Conservation (phyloP, 2,329 filamentous ascomycete species). For the Colletotrichum simmondsii region DNA sequence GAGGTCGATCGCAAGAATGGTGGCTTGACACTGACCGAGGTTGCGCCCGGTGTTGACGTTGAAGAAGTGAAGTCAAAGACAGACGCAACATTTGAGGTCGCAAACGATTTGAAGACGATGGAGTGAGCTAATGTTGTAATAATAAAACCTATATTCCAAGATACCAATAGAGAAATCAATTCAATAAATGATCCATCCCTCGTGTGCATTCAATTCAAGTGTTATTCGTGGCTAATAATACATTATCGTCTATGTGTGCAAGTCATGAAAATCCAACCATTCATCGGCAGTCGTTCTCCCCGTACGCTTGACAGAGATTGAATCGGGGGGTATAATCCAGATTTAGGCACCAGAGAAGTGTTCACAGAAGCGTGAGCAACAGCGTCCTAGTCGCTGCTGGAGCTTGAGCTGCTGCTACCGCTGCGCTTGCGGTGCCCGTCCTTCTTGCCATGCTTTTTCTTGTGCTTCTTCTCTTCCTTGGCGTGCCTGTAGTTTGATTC, state of each 20-base stretch:
- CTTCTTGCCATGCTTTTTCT: slow-evolving; percentile 45
- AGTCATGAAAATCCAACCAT: neutral
- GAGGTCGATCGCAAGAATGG: slow-evolving; percentile 73
- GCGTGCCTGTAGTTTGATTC: slow-evolving; percentile 3
- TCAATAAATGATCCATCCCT: neutral
- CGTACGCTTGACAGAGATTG: neutral
- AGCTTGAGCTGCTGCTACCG: slow-evolving; percentile 31
- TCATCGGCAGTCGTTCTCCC: slow-evolving; percentile 3
- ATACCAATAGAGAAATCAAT: slow-evolving; percentile 20
- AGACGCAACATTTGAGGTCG: slow-evolving; percentile 73
- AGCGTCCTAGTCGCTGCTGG: slow-evolving; percentile 7
- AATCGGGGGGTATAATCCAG: slow-evolving; percentile 18
- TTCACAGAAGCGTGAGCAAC: neutral
- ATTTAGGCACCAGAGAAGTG: neutral
- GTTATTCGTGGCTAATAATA: neutral
- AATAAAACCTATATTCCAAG: neutral
- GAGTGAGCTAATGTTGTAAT: slow-evolving; percentile 40
- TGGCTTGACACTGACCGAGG: slow-evolving; percentile 73
- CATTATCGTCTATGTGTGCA: slow-evolving; percentile 18
- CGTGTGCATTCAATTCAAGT: neutral
- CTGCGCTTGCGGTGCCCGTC: slow-evolving; percentile 33
- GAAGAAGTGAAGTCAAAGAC: slow-evolving; percentile 78
- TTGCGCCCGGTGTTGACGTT: slow-evolving; percentile 75
- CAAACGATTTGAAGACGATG: slow-evolving; percentile 64
- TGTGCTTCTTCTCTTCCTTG: slow-evolving; percentile 47